phyloP scores from a whole-genome alignment of 2,329 filamentous ascomycete genomes.

The Aureobasidium sp. region DNA sequence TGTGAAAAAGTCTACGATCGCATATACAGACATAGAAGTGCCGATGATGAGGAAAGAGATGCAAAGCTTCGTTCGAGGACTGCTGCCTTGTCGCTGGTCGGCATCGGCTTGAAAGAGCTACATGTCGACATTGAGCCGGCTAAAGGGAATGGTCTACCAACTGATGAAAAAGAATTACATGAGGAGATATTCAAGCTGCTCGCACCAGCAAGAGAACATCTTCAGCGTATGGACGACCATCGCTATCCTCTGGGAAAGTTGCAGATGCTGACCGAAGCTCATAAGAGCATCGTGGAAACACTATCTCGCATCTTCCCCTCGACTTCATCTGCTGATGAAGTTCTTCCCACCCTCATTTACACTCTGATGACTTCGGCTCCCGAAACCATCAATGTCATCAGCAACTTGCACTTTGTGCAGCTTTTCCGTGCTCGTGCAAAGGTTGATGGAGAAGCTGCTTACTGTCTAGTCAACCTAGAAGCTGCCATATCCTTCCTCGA shows the following conservation, averaged over 20 bases:
- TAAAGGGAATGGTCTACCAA: slow-evolving; percentile 49
- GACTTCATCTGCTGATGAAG: slow-evolving; percentile 87
- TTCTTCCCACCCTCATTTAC: slow-evolving; percentile 94
- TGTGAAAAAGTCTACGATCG: slow-evolving; percentile 55
- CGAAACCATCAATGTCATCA: slow-evolving; percentile 79
- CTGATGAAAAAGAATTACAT: slow-evolving; percentile 43
- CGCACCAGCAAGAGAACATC: slow-evolving; percentile 55
- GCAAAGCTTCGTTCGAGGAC: slow-evolving; percentile 92
- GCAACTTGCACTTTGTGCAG: slow-evolving; percentile 89
- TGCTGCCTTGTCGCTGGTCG: slow-evolving; percentile 80
- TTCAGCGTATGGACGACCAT: slow-evolving; percentile 77
- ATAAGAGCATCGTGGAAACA: slow-evolving; percentile 92
- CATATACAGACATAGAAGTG: slow-evolving; percentile 85
- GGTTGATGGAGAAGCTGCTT: slow-evolving; percentile 87
- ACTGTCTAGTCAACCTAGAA: slow-evolving; percentile 93
- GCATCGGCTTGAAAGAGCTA: slow-evolving; percentile 78
- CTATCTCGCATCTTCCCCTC: slow-evolving; percentile 57
- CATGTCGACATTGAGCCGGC: slow-evolving; percentile 62
- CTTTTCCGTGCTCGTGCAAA: slow-evolving; percentile 78
- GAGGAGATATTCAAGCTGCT: slow-evolving; percentile 66
- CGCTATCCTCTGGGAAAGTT: slow-evolving; percentile 90
- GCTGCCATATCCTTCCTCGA: slow-evolving; percentile 91
- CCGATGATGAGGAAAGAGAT: slow-evolving; percentile 89
- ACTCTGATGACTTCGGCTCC: slow-evolving; percentile 85
- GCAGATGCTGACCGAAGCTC: slow-evolving; percentile 75